Percentiles rank a stretch among this genome's conserved stretches.
These are phyloP conservation scores for Trametes villosa DNA, from an alignment of 768 basidiomycete genomes.

Conservation along the genomic window DNA sequence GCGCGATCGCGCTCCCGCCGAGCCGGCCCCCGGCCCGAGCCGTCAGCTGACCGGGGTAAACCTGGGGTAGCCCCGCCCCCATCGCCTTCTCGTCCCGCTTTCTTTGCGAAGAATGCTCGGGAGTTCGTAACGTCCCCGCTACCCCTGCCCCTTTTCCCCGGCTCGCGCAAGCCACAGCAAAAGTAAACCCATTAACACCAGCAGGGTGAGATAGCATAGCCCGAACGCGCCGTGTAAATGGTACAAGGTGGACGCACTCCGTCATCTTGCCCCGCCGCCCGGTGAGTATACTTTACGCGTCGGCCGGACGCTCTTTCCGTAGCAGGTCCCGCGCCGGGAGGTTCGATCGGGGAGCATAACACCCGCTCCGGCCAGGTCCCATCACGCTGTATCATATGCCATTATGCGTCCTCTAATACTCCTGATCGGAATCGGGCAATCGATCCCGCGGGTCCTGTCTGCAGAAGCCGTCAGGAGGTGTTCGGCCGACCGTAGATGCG, in stretches of 20 bases:
- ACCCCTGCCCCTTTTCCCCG: no score
- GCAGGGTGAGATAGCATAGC: not conserved
- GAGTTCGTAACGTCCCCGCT: not conserved
- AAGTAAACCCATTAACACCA: not conserved
- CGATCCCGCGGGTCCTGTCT: not conserved
- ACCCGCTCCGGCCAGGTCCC: slow-evolving; percentile 11
- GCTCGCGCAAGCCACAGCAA: no score
- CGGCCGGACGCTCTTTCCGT: slow-evolving; percentile 8
- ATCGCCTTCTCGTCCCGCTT: not conserved
- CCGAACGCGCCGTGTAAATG: not conserved
- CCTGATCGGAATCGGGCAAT: slow-evolving; percentile 10
- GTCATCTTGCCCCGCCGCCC: slow-evolving; percentile 12
- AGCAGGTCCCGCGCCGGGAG: slow-evolving; percentile 8
- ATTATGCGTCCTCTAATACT: slow-evolving; percentile 8
- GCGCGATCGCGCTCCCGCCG: not conserved
- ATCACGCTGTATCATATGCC: slow-evolving; percentile 17
- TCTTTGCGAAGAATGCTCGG: not conserved
- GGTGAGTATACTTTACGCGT: slow-evolving; percentile 13
- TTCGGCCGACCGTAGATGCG: not conserved
- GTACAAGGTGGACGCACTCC: slow-evolving; percentile 7
- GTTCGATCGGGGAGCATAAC: slow-evolving; percentile 11
- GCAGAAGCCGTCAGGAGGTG: not conserved
- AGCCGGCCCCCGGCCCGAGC: slow-evolving; percentile 10
- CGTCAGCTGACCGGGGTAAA: slow-evolving; percentile 21
- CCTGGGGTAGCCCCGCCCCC: slow-evolving; percentile 6